These are phyloP conservation scores for Jamesozyma piceae DNA, from an alignment of 805 yeast species.

Conservation along the genomic window DNA sequence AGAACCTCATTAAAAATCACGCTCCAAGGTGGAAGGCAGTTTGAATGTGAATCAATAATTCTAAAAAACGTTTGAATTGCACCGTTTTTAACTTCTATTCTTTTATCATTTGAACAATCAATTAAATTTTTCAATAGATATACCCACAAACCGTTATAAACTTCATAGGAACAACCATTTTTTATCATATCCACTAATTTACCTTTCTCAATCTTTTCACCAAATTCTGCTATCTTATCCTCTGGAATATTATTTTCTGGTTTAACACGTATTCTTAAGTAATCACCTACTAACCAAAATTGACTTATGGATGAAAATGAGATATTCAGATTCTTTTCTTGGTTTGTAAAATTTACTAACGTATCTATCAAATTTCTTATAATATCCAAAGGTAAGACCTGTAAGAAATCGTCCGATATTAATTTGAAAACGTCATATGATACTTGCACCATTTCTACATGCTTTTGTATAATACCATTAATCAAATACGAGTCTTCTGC, in stretches of 20 bases:
- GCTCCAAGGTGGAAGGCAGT: slow-evolving; percentile 53
- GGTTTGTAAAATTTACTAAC: slow-evolving; percentile 61
- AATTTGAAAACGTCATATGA: slow-evolving; percentile 78
- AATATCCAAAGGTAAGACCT: slow-evolving; percentile 57
- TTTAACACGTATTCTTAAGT: slow-evolving; percentile 33
- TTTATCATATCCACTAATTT: slow-evolving; percentile 25
- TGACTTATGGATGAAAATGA: slow-evolving; percentile 87
- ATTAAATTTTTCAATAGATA: slow-evolving; percentile 55
- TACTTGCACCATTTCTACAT: slow-evolving; percentile 42
- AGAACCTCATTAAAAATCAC: slow-evolving; percentile 58
- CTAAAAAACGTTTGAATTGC: slow-evolving; percentile 82
- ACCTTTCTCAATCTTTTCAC: slow-evolving; percentile 11
- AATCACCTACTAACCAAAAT: slow-evolving; percentile 87
- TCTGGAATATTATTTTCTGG: background rate
- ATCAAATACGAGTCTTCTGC: slow-evolving; percentile 27
- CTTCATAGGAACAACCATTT: slow-evolving; percentile 13
- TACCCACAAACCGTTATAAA: slow-evolving; percentile 46
- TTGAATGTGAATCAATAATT: slow-evolving; percentile 64
- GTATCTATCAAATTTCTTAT: slow-evolving; percentile 61
- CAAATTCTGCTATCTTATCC: background rate
- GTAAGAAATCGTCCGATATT: slow-evolving; percentile 76
- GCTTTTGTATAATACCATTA: slow-evolving; percentile 36
- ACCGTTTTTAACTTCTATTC: slow-evolving; percentile 82
- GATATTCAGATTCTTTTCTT: slow-evolving; percentile 66
- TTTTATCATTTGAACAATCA: slow-evolving; percentile 49